Conservation (phyloP, 75 land plant genomes). For the Pseudotsuga menziesii region DNA sequence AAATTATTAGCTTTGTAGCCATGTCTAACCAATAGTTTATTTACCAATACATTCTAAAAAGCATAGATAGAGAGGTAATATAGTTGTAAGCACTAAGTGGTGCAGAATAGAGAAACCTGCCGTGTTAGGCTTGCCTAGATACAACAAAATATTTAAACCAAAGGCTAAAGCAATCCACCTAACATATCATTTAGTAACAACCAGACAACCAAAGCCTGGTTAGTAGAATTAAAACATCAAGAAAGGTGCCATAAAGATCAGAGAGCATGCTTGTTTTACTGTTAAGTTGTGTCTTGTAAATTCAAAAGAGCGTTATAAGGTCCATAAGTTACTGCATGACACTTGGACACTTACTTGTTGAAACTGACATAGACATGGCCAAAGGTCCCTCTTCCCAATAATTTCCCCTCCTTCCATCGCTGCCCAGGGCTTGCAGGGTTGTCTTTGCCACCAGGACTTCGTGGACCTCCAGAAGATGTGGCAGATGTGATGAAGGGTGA, state of each 20-base stretch:
- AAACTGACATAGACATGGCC: conserved; percentile 85
- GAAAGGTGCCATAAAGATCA: too few relatives aligned
- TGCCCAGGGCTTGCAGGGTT: conserved; percentile 15
- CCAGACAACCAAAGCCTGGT: not conserved
- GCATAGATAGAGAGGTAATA: too few relatives aligned
- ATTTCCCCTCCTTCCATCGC: conserved; percentile 67
- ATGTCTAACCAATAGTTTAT: too few relatives aligned
- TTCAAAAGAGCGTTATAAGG: too few relatives aligned
- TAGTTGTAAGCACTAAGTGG: too few relatives aligned
- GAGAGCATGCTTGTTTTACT: too few relatives aligned
- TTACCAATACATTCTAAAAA: too few relatives aligned
- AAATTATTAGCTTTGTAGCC: too few relatives aligned
- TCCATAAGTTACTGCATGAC: not conserved
- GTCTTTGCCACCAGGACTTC: conserved; percentile 12
- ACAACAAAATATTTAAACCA: not conserved
- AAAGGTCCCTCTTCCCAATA: conserved; percentile 69
- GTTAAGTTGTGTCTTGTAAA: too few relatives aligned
- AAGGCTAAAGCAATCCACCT: not conserved
- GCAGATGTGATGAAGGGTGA: conserved; percentile 21
- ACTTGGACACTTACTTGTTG: conserved; percentile 43
- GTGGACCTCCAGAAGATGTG: conserved; percentile 24
- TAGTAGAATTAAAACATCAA: not conserved
- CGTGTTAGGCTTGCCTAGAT: not conserved
- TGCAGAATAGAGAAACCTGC: too few relatives aligned
- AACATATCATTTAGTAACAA: not conserved